Base-by-base conservation (phyloP, 495 filamentous ascomycete genomes). In the Penicillium crystallinum region DNA sequence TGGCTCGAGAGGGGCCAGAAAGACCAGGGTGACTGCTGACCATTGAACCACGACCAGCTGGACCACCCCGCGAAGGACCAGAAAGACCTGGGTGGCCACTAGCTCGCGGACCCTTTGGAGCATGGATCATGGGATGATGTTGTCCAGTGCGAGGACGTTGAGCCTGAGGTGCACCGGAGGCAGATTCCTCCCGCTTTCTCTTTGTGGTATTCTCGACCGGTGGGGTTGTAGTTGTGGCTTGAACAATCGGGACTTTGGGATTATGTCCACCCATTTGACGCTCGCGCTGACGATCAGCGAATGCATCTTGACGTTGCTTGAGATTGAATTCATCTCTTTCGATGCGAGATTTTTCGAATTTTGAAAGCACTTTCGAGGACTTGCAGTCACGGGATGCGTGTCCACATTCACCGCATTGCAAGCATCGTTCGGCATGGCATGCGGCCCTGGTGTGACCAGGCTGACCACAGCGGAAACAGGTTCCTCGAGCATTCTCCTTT, bases 231-330 rank as follows among this genome's bases (percentile, higher is more conserved):
- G 44, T 57, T n/a, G 69, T 69, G 8, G 68, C 63, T 37, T 69
- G 65, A 41, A 80, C 64, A 7, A 61, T 47, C 6, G 78, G 78
- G 18, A 80, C 66, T 38, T 74, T 71, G 12, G 67, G 72, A 56
- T 78, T 72, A 56, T 79, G 75, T 2, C 65, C 66, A 21, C 69
- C 74, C 18, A 76, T 59, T 39, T 80, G 76, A 40, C 58, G 66
- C 31, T 63, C 63, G 43, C 69, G 72, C 50, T 70, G 69, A 31
- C 66, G 68, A 30, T 78, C 75, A 0, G 59, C 49, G 15, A 58
- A 63, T 23, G 64, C 59, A 40, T 67, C 70, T 22, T 68, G 61
- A 4, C 56, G 49, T 4, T 60, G 59, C 7, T 65, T 56, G 39
- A 68, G 71, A 7, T 54, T 53, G 44, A 49, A 42, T 46, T 79